These are phyloP conservation scores for Neurospora pannonica DNA, from an alignment of 495 filamentous ascomycete species.

Conservation along the genomic window DNA sequence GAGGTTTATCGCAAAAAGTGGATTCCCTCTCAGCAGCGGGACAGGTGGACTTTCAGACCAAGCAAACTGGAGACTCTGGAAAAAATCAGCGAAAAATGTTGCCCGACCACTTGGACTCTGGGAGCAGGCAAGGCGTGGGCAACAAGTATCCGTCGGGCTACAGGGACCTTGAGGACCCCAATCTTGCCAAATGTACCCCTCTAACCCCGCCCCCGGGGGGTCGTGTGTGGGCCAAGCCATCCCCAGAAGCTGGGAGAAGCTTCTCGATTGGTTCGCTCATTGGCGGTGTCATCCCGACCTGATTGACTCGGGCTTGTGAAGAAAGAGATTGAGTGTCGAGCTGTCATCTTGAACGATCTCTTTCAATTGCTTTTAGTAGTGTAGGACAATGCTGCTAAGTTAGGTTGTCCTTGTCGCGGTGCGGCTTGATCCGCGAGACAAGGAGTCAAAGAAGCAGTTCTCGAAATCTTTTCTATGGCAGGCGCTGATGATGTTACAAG, in stretches of 20 bases:
- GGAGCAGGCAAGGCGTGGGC: not conserved
- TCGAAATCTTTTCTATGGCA: not conserved
- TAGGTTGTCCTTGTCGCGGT: not conserved
- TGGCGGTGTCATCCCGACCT: not conserved
- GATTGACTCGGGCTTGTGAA: not conserved
- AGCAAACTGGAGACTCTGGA: not conserved
- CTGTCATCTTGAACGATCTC: not conserved
- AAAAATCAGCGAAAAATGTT: slow-evolving; percentile 12
- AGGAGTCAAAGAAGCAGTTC: not conserved
- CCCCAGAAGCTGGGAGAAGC: slow-evolving; percentile 20
- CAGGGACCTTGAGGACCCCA: not conserved
- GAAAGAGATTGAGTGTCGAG: not conserved
- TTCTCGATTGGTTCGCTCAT: slow-evolving; percentile 14
- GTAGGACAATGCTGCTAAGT: not conserved
- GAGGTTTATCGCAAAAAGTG: slow-evolving; percentile 6
- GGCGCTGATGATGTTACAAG: not conserved
- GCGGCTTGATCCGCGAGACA: not conserved
- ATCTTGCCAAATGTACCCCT: not conserved
- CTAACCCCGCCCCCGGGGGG: slow-evolving; percentile 21
- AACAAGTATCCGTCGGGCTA: not conserved
- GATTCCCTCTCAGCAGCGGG: not conserved
- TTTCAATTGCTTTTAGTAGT: not conserved
- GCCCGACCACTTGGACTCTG: slow-evolving; percentile 10
- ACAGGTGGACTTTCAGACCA: not conserved
- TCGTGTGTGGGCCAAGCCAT: slow-evolving; percentile 11